phyloP scores from a whole-genome alignment of 208 protist species.

The Crithidia bombi region DNA sequence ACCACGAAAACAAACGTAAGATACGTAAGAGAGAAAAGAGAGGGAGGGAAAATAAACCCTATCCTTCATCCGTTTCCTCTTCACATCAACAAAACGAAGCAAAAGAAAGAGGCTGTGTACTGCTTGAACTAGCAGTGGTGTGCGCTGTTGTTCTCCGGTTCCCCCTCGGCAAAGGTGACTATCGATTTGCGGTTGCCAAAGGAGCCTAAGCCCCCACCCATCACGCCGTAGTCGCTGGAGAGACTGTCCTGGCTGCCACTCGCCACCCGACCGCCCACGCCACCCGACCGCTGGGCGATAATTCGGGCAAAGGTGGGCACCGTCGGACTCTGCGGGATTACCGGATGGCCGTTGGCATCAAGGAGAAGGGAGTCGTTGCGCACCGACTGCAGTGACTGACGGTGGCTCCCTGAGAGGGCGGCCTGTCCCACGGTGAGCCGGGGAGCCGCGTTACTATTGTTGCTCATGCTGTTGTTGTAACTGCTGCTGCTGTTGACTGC shows the following conservation, averaged over 20 bases:
- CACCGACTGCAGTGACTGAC: neutral
- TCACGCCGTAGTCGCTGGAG: neutral
- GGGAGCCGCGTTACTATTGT: neutral
- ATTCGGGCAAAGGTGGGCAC: constrained; percentile 11
- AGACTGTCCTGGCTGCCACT: constrained; percentile 8
- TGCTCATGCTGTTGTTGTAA: neutral
- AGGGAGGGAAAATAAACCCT: constrained; percentile 6
- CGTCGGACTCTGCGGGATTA: neutral
- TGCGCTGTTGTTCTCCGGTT: neutral
- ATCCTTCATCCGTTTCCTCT: neutral
- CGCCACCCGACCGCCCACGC: neutral
- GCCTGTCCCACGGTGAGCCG: neutral
- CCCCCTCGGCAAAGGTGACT: constrained; percentile 14
- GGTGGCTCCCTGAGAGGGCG: neutral
- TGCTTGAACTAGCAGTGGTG: neutral
- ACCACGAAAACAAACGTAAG: too few relatives aligned
- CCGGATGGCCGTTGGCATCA: neutral
- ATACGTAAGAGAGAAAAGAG: neutral
- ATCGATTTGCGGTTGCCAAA: constrained; percentile 3
- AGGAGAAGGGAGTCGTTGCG: neutral
- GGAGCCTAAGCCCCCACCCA: neutral
- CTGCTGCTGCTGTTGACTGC: neutral
- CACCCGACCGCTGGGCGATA: constrained; percentile 1
- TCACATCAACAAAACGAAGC: neutral
- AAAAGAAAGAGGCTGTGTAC: neutral